These are phyloP conservation scores for Diversispora epigaea DNA, from an alignment of 192 early-diverging fungal species.

Conservation along the genomic window DNA sequence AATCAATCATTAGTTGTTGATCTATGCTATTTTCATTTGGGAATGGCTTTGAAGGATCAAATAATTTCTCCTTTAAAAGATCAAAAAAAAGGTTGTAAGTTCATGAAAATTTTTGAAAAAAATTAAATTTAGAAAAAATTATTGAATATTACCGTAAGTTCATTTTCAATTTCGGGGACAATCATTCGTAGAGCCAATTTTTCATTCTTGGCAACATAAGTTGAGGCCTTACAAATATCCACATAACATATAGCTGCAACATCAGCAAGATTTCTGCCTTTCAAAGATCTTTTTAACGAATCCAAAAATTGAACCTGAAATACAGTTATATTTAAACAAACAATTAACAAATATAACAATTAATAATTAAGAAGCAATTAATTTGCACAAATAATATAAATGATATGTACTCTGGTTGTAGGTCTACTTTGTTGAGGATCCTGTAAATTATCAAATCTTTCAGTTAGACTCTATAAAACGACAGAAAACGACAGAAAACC, in stretches of 20 bases:
- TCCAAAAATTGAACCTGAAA: constrained; percentile 54
- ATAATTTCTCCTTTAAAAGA: constrained; percentile 45
- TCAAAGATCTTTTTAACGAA: constrained; percentile 53
- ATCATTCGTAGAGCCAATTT: constrained; percentile 61
- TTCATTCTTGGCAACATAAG: constrained; percentile 65
- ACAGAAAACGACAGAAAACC: not conserved
- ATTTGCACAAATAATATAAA: no score
- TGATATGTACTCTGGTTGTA: no score
- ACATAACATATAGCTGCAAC: constrained; percentile 70
- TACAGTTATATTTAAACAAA: not conserved
- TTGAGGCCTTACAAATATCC: constrained; percentile 73
- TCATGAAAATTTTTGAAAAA: no score
- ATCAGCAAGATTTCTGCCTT: constrained; percentile 58
- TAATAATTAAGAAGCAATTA: no score
- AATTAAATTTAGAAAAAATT: no score
- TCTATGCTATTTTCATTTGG: constrained; percentile 63
- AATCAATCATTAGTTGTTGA: constrained; percentile 72
- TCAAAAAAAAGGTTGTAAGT: no score
- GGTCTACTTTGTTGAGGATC: no score
- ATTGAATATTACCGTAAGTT: constrained; percentile 55
- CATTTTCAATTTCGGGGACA: constrained; percentile 72
- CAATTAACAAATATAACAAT: no score
- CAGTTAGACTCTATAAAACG: not conserved
- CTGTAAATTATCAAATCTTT: no score
- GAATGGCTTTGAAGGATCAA: constrained; percentile 54